Base-by-base conservation (phyloP, 148 eudicot species). In the Fagopyrum homotropicum region DNA sequence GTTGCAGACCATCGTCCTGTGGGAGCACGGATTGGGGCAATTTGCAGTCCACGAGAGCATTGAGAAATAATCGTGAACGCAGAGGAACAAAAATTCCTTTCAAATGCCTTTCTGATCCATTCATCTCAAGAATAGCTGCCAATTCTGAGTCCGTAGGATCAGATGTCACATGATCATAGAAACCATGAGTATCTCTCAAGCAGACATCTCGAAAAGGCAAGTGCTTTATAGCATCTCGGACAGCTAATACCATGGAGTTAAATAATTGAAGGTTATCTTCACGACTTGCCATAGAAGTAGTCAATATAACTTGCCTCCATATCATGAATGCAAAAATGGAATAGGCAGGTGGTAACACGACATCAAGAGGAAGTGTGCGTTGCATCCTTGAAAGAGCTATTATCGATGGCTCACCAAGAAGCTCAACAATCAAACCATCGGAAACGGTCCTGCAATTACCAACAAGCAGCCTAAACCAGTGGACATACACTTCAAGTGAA, bases 391-490 rank as follows among this genome's bases (percentile, higher is more conserved):
- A 89, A 68, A 96, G 83, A 80, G 98, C 91, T 59, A 90, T 78
- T 56, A 96, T 75, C 72, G 99, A 86, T 70, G 98, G 86, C 78
- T 96, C 98, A 77, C 99, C 99, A 16, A 96, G 88, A 79, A 96
- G 98, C 73, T 90, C 94, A 77, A 89, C 89, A 77, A 96, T 85
- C 26, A 96, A 83, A 72, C 99, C 98, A 76, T 96, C 98, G 68
- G 83, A 89, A 71, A 96, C 85, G 3, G 91, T 82, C 84, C 91
- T 89, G 84, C 94, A 96, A 80, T 96, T 96, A 45, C 99, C 99
- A 59, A 96, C 87, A 87, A 96, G 94, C 63, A 96, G 90, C 84
- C 99, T 86, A 82, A 90, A 96, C 98, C 94, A 92, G 79, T 89
- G 93, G 44, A 88, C 84, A 77, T 90, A 87, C 75, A 92, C 87